phyloP scores from a whole-genome alignment of 2,329 filamentous ascomycete genomes.

The Penicillium palitans region DNA sequence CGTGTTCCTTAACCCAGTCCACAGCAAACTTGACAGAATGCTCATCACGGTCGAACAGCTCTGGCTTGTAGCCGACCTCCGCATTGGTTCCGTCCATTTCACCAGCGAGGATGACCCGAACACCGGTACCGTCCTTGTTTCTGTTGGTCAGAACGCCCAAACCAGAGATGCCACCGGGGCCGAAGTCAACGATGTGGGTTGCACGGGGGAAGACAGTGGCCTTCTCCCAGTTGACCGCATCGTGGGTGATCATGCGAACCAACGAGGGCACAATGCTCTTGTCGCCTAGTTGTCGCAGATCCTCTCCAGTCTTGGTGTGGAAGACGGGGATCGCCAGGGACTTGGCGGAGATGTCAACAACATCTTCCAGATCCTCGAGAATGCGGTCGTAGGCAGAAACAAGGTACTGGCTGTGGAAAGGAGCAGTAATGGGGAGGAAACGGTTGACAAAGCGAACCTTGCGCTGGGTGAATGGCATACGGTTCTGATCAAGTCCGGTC shows the following conservation, averaged over 20 bases:
- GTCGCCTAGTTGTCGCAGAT: conserved; percentile 68
- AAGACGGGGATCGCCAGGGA: conserved; percentile 82
- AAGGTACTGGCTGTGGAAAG: conserved; percentile 97
- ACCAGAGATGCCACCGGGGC: conserved; percentile 93
- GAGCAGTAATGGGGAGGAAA: conserved; percentile 95
- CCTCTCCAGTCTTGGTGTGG: conserved; percentile 84
- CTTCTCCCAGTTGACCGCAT: conserved; percentile 93
- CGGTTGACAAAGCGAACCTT: conserved; percentile 96
- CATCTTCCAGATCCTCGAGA: conserved; percentile 79
- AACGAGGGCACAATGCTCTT: conserved; percentile 83
- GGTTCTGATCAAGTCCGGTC: conserved; percentile 93
- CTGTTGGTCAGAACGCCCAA: conserved; percentile 94
- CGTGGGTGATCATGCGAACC: conserved; percentile 89
- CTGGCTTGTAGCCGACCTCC: conserved; percentile 96
- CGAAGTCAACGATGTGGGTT: conserved; percentile 94
- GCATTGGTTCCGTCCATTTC: conserved; percentile 85
- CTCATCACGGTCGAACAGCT: conserved; percentile 95
- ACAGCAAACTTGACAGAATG: conserved; percentile 92
- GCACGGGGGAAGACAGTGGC: conserved; percentile 87
- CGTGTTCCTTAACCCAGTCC: conserved; percentile 97
- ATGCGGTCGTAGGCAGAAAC: conserved; percentile 78
- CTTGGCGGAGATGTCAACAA: conserved; percentile 72
- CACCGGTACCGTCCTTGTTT: conserved; percentile 98
- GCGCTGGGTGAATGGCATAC: conserved; percentile 90
- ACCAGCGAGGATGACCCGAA: conserved; percentile 92